Conservation (phyloP, 495 filamentous ascomycete genomes). For the Copromyces sp. region DNA sequence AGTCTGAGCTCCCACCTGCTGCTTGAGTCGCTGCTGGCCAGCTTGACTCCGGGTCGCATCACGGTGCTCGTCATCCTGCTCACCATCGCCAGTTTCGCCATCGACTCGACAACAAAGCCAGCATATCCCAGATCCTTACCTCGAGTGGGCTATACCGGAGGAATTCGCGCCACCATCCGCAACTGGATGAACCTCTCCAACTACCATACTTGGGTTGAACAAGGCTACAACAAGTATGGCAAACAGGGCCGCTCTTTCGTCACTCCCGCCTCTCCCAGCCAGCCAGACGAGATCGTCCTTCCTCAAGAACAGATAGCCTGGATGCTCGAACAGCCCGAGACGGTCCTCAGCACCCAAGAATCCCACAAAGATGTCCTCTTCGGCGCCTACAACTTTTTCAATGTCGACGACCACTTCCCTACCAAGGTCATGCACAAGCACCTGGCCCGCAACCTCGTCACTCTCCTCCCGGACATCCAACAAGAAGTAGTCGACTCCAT, state of each 20-base stretch:
- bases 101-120: conserved; percentile 26
- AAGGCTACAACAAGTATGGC: conserved; percentile 28
- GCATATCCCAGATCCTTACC: conserved; percentile 23
- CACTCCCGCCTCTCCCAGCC: conserved; percentile 20
- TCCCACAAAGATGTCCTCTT: conserved; percentile 23
- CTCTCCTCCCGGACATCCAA: conserved; percentile 24
- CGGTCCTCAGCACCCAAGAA: conserved; percentile 18
- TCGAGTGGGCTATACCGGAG: conserved; percentile 20
- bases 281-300: conserved; percentile 25
- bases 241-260: conserved; percentile 24
- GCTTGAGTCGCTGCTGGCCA: conserved; percentile 18
- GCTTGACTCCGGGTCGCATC: conserved; percentile 13
- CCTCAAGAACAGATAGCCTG: conserved; percentile 24
- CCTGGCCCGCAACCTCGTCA: conserved; percentile 22
- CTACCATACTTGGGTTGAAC: conserved; percentile 21
- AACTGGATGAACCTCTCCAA: conserved; percentile 20
- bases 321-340: conserved; percentile 29
- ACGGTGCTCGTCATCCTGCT: conserved; percentile 11
- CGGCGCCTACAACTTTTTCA: conserved; percentile 24
- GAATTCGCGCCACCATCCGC: conserved; percentile 17
- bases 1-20: conserved; percentile 14
- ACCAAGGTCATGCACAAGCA: conserved; percentile 26
- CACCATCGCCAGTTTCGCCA: conserved; percentile 19
- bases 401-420: conserved; percentile 20
- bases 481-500: conserved; percentile 22